Conservation (phyloP, 2,329 filamentous ascomycete species). For the Nothophaeocryptopus gaeumannii region DNA sequence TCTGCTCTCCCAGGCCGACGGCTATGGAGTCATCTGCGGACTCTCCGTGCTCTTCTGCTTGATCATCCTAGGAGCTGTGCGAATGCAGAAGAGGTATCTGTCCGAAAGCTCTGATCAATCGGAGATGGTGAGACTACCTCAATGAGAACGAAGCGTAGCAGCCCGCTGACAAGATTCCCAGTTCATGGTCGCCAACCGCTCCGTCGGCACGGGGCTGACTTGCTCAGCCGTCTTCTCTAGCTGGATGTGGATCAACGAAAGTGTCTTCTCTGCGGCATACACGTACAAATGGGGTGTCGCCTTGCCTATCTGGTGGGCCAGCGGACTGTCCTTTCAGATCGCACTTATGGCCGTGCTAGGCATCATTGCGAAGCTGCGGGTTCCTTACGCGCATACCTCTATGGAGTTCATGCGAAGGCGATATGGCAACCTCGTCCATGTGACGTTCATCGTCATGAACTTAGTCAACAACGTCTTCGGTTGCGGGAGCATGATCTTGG, state of each 20-base stretch:
- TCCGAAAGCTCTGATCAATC: conserved; percentile 45
- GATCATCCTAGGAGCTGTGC: conserved; percentile 47
- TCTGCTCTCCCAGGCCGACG: conserved; percentile 32
- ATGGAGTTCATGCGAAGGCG: conserved; percentile 49
- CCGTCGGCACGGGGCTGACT: conserved; percentile 31
- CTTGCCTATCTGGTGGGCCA: conserved; percentile 35
- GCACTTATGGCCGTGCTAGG: conserved; percentile 50
- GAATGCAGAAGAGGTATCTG: conserved; percentile 45
- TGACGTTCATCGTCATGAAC: conserved; percentile 29
- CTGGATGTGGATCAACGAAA: conserved; percentile 45
- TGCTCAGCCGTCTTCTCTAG: conserved; percentile 34
- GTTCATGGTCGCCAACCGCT: conserved; percentile 39
- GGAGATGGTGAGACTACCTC: conserved; percentile 34
- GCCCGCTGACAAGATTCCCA: background rate
- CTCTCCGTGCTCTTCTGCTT: conserved; percentile 48
- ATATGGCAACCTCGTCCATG: conserved; percentile 29
- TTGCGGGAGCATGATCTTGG: conserved; percentile 30
- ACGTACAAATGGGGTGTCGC: conserved; percentile 33
- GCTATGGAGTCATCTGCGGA: conserved; percentile 50
- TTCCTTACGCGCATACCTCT: conserved; percentile 52
- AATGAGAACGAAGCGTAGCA: too few relatives aligned
- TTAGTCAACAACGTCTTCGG: conserved; percentile 40
- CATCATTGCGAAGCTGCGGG: conserved; percentile 50
- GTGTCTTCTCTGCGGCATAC: conserved; percentile 38
- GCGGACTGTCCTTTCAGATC: conserved; percentile 47